Percentiles rank a stretch among this genome's conserved stretches.
Conservation (phyloP, 2,329 filamentous ascomycete genomes). For the Cladosporium sp. region DNA sequence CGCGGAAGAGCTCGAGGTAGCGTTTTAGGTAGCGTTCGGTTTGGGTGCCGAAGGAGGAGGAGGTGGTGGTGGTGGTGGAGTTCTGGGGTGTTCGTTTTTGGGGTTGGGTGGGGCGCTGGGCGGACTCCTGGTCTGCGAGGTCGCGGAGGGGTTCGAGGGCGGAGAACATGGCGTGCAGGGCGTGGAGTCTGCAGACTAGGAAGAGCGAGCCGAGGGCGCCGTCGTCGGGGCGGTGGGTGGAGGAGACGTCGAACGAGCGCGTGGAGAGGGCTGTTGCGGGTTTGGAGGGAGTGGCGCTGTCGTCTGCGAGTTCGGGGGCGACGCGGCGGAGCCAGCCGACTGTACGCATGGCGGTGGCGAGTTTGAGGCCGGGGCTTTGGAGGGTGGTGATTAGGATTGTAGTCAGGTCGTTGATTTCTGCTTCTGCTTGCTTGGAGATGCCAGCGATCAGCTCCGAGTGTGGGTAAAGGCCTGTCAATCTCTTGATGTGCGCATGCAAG, state of each 20-base stretch:
- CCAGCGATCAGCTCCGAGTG: constrained; percentile 67
- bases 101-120: constrained; percentile 34
- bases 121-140: constrained; percentile 79
- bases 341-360: constrained; percentile 83
- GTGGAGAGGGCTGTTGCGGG: constrained; percentile 23
- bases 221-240: constrained; percentile 38
- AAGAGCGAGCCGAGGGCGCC: constrained; percentile 76
- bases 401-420: constrained; percentile 82
- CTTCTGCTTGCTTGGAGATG: constrained; percentile 71
- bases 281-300: constrained; percentile 21
- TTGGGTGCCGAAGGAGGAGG: constrained; percentile 69
- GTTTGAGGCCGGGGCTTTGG: constrained; percentile 70
- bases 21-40: constrained; percentile 91
- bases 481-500: constrained; percentile 85
- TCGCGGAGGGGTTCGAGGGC: constrained; percentile 80
- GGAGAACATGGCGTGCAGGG: constrained; percentile 69
- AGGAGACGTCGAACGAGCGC: constrained; percentile 23
- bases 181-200: constrained; percentile 76
- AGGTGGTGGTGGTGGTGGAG: constrained; percentile 1
- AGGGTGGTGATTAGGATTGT: constrained; percentile 74
- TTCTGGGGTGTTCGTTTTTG: constrained; percentile 34
- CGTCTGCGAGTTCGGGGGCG: constrained; percentile 65
- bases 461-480: constrained; percentile 76
- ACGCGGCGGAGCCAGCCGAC: constrained; percentile 86
- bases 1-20: constrained; percentile 94